Evolutionary conservation across 495 filamentous ascomycete species (phyloP).

Genomic region (Penicillium paradoxum): DNA sequence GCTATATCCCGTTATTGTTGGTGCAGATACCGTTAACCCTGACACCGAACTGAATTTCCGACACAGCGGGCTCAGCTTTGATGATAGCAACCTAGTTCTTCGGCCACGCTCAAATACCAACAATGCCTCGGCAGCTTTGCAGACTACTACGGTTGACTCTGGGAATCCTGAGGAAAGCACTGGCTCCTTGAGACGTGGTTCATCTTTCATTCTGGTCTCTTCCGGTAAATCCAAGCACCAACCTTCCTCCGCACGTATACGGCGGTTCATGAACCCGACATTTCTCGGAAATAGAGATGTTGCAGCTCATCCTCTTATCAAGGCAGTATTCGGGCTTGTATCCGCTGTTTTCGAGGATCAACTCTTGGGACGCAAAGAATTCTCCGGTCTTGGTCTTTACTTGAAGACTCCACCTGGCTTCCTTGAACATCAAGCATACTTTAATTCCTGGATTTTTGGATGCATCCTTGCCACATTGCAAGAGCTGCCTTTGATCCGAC

Average conservation of each 20-base stretch:
- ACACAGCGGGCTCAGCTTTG: slow-evolving; percentile 73
- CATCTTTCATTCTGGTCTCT: slow-evolving; percentile 84
- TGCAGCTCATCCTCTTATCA: slow-evolving; percentile 65
- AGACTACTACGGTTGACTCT: slow-evolving; percentile 60
- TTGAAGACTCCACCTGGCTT: slow-evolving; percentile 89
- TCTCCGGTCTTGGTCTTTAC: slow-evolving; percentile 81
- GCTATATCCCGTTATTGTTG: slow-evolving; percentile 81
- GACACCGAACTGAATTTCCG: slow-evolving; percentile 78
- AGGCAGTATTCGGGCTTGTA: slow-evolving; percentile 68
- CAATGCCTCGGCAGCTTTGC: slow-evolving; percentile 52
- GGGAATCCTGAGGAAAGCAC: slow-evolving; percentile 44
- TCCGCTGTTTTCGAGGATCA: slow-evolving; percentile 78
- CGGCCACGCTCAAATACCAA: slow-evolving; percentile 59
- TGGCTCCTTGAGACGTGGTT: slow-evolving; percentile 62
- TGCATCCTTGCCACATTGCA: slow-evolving; percentile 67
- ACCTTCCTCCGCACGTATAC: slow-evolving; percentile 58
- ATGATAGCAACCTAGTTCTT: slow-evolving; percentile 78
- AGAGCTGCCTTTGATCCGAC: slow-evolving; percentile 63
- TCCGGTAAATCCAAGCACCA: slow-evolving; percentile 54
- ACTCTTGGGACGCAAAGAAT: slow-evolving; percentile 78
- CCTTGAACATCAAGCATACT: slow-evolving; percentile 88
- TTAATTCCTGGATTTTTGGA: slow-evolving; percentile 82
- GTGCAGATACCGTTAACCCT: slow-evolving; percentile 72
- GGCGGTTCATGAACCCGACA: slow-evolving; percentile 45
- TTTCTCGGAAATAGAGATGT: slow-evolving; percentile 40